Evolutionary conservation across 2,329 filamentous ascomycete species (phyloP).

Genomic region (Stachybotrys echinatus): DNA sequence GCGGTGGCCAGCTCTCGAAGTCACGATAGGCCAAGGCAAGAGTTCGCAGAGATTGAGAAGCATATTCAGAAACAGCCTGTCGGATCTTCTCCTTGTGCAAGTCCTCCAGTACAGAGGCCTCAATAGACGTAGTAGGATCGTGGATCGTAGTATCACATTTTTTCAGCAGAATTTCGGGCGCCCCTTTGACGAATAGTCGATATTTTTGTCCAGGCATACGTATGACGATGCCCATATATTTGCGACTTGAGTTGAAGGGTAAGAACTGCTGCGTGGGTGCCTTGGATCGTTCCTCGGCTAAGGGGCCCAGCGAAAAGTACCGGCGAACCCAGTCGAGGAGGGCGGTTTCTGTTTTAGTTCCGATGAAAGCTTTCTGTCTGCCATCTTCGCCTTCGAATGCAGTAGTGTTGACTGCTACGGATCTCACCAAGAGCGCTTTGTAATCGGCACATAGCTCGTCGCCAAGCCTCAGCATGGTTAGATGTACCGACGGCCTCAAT

Average conservation of each 20-base stretch:
- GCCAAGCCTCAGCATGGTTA: slow-evolving; percentile 16
- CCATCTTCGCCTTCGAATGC: slow-evolving; percentile 48
- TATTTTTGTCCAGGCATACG: slow-evolving; percentile 39
- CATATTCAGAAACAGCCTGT: slow-evolving; percentile 53
- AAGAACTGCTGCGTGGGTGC: slow-evolving; percentile 43
- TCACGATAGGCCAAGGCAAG: slow-evolving; percentile 70
- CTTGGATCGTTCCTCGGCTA: slow-evolving; percentile 40
- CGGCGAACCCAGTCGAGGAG: slow-evolving; percentile 45
- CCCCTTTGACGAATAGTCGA: slow-evolving; percentile 49
- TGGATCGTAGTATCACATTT: slow-evolving; percentile 47
- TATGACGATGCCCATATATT: slow-evolving; percentile 52
- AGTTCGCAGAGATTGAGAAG: slow-evolving; percentile 63
- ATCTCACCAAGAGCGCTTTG: too few species aligned
- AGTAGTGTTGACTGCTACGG: slow-evolving; percentile 51
- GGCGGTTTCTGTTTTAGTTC: slow-evolving; percentile 53
- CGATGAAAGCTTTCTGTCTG: slow-evolving; percentile 40
- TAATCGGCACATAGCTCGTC: slow-evolving; percentile 30
- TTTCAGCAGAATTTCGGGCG: slow-evolving; percentile 48
- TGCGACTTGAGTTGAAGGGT: slow-evolving; percentile 49
- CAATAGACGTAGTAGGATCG: too few species aligned
- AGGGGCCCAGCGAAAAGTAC: slow-evolving; percentile 41
- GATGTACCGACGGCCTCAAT: too few species aligned
- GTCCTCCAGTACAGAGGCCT: slow-evolving; percentile 24
- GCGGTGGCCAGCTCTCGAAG: slow-evolving; percentile 65
- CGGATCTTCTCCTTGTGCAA: slow-evolving; percentile 50